Conservation (phyloP, 208 protist genomes). For the Vickermania ingenoplastis region DNA sequence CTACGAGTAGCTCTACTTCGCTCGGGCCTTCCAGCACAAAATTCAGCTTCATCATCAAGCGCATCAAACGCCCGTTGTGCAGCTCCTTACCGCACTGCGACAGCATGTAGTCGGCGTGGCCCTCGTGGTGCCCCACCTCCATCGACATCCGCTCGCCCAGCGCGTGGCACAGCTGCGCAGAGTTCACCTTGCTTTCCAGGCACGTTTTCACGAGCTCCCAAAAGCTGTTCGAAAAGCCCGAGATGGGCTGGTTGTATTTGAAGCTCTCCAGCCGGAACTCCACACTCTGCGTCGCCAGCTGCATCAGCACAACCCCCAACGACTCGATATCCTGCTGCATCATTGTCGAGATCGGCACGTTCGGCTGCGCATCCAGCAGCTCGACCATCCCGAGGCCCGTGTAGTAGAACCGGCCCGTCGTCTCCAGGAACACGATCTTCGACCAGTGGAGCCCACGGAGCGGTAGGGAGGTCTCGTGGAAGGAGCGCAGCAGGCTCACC, state of each 20-base stretch:
- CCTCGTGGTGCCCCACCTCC: conserved; percentile 80
- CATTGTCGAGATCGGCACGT: conserved; percentile 13
- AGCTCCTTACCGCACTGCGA: conserved; percentile 89
- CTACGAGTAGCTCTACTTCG: conserved; percentile 64
- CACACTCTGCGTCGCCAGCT: conserved; percentile 62
- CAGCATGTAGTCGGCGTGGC: conserved; percentile 84
- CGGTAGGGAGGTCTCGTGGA: conserved; percentile 72
- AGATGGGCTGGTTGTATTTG: conserved; percentile 39
- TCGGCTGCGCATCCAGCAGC: conserved; percentile 43
- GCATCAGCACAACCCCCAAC: conserved; percentile 71
- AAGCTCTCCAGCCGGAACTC: conserved; percentile 48
- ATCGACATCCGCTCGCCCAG: conserved; percentile 81
- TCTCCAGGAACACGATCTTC: conserved; percentile 75
- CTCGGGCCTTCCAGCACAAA: conserved; percentile 85
- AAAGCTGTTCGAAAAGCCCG: conserved; percentile 73
- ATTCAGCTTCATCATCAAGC: conserved; percentile 90
- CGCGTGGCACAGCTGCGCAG: conserved; percentile 57
- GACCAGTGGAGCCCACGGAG: conserved; percentile 72
- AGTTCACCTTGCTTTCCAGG: conserved; percentile 49
- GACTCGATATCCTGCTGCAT: conserved; percentile 77
- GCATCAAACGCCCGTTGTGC: conserved; percentile 94
- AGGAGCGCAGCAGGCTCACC: conserved; percentile 67
- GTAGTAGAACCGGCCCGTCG: conserved; percentile 76
- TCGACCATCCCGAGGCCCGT: conserved; percentile 73
- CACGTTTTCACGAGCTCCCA: conserved; percentile 72